Percentiles rank a stretch among this genome's conserved stretches.
Evolutionary conservation across 169 alveolate species (phyloP).

Genomic region (Plasmodium gallinaceum): DNA sequence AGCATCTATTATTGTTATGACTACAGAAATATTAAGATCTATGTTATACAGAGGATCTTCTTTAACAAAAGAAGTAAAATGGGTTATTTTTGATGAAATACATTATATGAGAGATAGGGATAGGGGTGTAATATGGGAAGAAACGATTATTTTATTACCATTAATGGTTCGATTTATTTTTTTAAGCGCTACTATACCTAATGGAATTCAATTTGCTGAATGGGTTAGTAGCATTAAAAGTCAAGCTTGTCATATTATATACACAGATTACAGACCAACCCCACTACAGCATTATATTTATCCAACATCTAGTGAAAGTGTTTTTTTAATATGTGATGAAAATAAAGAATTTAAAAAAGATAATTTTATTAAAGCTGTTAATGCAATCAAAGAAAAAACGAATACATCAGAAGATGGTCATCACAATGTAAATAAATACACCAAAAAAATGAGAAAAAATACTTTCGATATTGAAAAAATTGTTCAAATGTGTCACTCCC

Average conservation of each 20-base stretch:
- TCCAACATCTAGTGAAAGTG: constrained; percentile 96
- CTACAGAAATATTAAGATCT: constrained; percentile 98
- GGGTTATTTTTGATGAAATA: constrained; percentile 98
- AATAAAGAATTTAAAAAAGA: constrained; percentile 91
- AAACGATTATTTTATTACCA: constrained; percentile 96
- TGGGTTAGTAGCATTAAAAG: constrained; percentile 98
- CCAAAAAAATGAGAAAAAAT: constrained; percentile 66
- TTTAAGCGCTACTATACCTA: constrained; percentile 99
- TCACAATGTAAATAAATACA: constrained; percentile 71
- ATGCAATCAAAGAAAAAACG: constrained; percentile 86
- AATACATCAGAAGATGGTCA: constrained; percentile 80
- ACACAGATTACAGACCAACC: constrained; percentile 98
- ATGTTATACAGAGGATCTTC: constrained; percentile 99
- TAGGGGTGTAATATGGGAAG: constrained; percentile 99
- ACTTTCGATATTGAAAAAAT: constrained; percentile 93
- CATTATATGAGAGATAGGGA: constrained; percentile 99
- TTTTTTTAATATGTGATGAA: constrained; percentile 96
- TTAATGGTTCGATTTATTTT: constrained; percentile 95
- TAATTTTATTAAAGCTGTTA: constrained; percentile 77
- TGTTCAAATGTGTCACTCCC: constrained; percentile 93
- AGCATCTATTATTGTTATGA: constrained; percentile 99
- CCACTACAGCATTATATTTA: constrained; percentile 98
- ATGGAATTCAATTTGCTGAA: constrained; percentile 98
- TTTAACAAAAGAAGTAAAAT: constrained; percentile 89
- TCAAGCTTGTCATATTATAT: constrained; percentile 97